Percentiles rank a stretch among this genome's conserved stretches.
These are phyloP conservation scores for Salvia rosmarinus DNA, from an alignment of 257 asterid species.

Conservation along the genomic window DNA sequence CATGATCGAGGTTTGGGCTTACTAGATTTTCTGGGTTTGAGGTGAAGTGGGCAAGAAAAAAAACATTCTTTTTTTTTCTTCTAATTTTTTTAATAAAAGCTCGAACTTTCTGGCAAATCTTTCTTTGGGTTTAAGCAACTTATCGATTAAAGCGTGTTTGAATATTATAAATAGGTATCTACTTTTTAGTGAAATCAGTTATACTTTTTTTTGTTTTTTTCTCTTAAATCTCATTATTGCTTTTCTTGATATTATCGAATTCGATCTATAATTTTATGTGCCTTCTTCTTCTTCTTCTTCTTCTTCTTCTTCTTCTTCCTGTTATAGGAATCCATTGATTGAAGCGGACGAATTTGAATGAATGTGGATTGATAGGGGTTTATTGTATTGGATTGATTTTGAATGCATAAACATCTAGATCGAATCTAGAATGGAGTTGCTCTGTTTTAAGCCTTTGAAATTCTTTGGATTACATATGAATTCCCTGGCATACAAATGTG, in stretches of 20 bases:
- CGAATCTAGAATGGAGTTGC: constrained; percentile 57
- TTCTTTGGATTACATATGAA: constrained; percentile 53
- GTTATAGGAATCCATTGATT: constrained; percentile 23
- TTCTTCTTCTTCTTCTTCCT: constrained; percentile 14
- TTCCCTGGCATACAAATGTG: constrained; percentile 63
- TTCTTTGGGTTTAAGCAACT: constrained; percentile 7
- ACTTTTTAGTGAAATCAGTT: constrained; percentile 2
- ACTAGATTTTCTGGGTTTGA: not conserved
- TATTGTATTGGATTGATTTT: constrained; percentile 20
- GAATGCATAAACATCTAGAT: constrained; percentile 21
- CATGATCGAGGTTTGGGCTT: constrained; percentile 4
- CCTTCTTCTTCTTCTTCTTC: constrained; percentile 2
- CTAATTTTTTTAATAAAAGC: no score
- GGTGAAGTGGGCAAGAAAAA: not conserved
- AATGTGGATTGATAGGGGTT: not conserved
- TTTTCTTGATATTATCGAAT: constrained; percentile 20
- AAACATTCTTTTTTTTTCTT: not conserved
- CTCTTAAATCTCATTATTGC: not conserved
- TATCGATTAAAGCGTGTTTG: not conserved
- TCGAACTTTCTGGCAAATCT: not conserved
- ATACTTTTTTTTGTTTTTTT: not conserved
- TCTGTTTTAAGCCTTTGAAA: constrained; percentile 54
- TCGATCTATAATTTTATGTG: constrained; percentile 2
- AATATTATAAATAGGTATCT: not conserved
- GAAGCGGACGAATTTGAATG: constrained; percentile 10